Conservation (phyloP, 176 grass and related monocot species). For the Thalia dealbata region DNA sequence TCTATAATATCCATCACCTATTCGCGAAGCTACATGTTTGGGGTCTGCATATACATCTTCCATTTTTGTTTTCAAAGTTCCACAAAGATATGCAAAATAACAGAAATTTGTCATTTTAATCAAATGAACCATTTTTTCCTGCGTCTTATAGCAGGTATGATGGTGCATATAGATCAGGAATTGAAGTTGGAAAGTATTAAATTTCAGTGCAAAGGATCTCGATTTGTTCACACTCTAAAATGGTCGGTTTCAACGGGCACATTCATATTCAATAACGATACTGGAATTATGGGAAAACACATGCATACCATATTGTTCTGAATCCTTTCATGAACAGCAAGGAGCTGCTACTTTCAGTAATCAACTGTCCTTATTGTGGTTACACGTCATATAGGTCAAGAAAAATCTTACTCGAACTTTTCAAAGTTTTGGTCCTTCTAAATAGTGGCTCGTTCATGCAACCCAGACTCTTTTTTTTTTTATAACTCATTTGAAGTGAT, state of each 20-base stretch:
- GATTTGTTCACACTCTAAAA: neutral
- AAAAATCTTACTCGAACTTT: too few species aligned
- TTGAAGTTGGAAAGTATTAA: neutral
- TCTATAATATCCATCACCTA: conserved; percentile 13
- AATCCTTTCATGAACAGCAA: neutral
- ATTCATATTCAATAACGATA: neutral
- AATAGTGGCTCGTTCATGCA: too few species aligned
- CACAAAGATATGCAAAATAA: neutral
- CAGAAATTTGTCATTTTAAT: neutral
- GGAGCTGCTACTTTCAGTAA: neutral
- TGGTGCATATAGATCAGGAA: neutral
- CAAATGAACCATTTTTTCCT: neutral
- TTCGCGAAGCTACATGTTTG: neutral
- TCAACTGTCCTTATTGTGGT: too few species aligned
- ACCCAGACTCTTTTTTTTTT: too few species aligned
- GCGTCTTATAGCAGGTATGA: neutral
- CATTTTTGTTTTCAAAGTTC: neutral
- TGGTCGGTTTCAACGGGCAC: neutral
- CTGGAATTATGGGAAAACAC: neutral
- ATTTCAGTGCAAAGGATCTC: neutral
- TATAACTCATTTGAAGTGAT: too few species aligned
- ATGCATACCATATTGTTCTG: neutral
- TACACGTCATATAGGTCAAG: too few species aligned
- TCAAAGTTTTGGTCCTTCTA: too few species aligned
- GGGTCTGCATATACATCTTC: neutral